Conservation (phyloP, 257 asterid species). For the Plantago ovata region DNA sequence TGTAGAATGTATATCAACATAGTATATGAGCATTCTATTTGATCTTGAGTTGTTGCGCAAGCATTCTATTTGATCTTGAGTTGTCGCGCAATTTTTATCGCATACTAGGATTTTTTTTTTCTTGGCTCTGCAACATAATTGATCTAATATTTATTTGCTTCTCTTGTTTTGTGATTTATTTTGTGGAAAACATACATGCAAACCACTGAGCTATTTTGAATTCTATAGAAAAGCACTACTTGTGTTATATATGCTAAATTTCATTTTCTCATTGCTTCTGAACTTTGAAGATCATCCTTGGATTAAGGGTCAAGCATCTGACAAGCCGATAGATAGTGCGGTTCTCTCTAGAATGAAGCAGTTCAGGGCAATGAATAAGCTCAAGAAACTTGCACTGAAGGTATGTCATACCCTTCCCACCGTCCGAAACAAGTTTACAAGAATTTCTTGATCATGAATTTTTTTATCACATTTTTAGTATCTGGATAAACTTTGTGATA, state of each 20-base stretch:
- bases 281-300: conserved; percentile 61
- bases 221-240: no score
- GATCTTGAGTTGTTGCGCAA: no score
- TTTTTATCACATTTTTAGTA: background rate
- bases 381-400: conserved; percentile 77
- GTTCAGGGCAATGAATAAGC: conserved; percentile 87
- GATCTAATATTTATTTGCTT: no score
- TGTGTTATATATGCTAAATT: background rate
- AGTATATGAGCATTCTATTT: no score
- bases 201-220: no score
- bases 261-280: conserved; percentile 10
- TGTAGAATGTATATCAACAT: background rate
- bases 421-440: background rate
- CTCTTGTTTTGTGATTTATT: no score
- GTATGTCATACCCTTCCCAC: conserved; percentile 18
- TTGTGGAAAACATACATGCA: no score
- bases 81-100: no score
- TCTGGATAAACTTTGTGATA: background rate
- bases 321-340: conserved; percentile 80
- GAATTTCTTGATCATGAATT: background rate
- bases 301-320: conserved; percentile 78
- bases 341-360: conserved; percentile 85
- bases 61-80: no score
- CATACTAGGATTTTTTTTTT: no score
- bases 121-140: no score